phyloP scores from a whole-genome alignment of 1,284 basidiomycete genomes.

The Cryptococcus sp. region DNA sequence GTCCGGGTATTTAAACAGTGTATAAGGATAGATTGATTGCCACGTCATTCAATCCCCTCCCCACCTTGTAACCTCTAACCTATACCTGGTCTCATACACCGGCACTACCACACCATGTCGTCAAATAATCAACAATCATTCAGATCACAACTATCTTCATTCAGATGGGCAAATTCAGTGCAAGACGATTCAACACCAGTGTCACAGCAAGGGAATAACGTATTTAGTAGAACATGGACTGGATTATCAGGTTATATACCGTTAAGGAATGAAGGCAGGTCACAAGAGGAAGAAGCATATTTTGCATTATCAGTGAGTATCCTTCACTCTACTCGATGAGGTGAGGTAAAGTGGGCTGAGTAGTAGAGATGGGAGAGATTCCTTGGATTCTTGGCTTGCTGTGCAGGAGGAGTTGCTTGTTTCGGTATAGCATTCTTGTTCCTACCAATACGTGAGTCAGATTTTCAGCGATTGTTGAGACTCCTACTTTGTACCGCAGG shows the following conservation, averaged over 20 bases:
- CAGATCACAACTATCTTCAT: slow-evolving; percentile 53
- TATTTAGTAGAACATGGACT: slow-evolving; percentile 52
- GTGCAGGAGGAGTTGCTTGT: slow-evolving; percentile 85
- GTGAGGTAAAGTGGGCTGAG: not conserved
- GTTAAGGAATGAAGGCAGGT: slow-evolving; percentile 70
- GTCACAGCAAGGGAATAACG: slow-evolving; percentile 54
- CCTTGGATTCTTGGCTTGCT: slow-evolving; percentile 87
- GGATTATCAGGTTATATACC: slow-evolving; percentile 74
- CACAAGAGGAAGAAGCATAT: slow-evolving; percentile 95
- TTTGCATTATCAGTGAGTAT: slow-evolving; percentile 75
- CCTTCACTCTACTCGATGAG: not conserved
- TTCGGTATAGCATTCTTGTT: slow-evolving; percentile 94
- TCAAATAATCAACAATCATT: slow-evolving; percentile 35
- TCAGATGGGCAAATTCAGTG: slow-evolving; percentile 74
- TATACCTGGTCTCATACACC: too few species aligned
- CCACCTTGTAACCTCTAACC: too few species aligned
- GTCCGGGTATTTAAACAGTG: too few species aligned
- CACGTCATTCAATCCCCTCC: too few species aligned
- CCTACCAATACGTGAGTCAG: slow-evolving; percentile 59
- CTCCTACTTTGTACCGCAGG: not conserved
- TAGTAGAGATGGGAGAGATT: slow-evolving; percentile 52
- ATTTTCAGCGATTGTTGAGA: too few species aligned
- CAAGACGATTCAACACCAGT: slow-evolving; percentile 62
- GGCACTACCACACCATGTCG: slow-evolving; percentile 25
- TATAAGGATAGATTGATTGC: too few species aligned